phyloP scores from a whole-genome alignment of 73 alveolate genomes.

The Paraurostyla sp. region DNA sequence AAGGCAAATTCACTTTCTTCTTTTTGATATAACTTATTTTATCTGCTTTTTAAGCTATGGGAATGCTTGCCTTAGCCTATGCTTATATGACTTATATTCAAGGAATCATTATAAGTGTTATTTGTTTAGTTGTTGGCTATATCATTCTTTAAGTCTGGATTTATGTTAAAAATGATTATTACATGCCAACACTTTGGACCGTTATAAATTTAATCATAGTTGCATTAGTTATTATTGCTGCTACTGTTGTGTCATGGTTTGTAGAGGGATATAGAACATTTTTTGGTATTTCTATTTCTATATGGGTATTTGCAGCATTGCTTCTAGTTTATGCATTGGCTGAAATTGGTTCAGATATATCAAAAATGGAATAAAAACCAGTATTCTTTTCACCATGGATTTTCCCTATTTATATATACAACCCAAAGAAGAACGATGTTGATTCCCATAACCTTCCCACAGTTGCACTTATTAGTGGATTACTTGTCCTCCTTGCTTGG shows the following conservation, averaged over 20 bases:
- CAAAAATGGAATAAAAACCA: conserved; percentile 64
- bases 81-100: conserved; percentile 40
- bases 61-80: conserved; percentile 59
- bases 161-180: conserved; percentile 36
- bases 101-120: conserved; percentile 60
- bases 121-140: conserved; percentile 41
- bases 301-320: conserved; percentile 33
- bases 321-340: conserved; percentile 54
- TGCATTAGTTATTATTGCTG: conserved; percentile 14
- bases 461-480: conserved; percentile 20
- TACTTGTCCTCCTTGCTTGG: conserved; percentile 67
- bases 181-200: conserved; percentile 57
- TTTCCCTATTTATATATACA: conserved; percentile 83
- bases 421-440: conserved; percentile 74
- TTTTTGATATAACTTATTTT: not conserved
- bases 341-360: conserved; percentile 47
- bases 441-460: conserved; percentile 63
- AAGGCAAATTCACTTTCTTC: conserved; percentile 61
- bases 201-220: conserved; percentile 28
- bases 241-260: conserved; percentile 55
- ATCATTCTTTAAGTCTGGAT: conserved; percentile 21
- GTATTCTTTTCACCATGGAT: conserved; percentile 83
- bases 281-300: conserved; percentile 75
- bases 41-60: conserved; percentile 47
- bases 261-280: conserved; percentile 49